Base-by-base conservation (phyloP, 1,139 yeast genomes). In the Kodamaea sp. region DNA sequence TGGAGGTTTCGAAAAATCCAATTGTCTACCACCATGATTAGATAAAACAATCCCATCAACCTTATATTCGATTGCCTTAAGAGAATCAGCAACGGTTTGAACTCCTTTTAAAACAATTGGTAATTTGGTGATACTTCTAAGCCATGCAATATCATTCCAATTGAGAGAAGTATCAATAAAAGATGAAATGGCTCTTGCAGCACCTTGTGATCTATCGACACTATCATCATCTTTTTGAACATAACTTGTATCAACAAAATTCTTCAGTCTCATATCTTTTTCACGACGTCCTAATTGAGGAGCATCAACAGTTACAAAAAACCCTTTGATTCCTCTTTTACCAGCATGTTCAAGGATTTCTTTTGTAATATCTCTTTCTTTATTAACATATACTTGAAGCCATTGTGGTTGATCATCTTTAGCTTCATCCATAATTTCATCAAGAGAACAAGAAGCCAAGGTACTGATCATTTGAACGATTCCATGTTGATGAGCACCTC, bases 281-380 rank as follows among this genome's bases (percentile, higher is more conserved):
- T 90, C 97, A 51, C 97, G 79, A 49, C 95, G 78, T n/a, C 97
- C 97, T 42, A 89, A 72, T 48, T 87, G 88, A 4, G 97, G 97
- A 0, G 97, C 96, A 65, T 90, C 97, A 4, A 89, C 97, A 0
- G 96, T 88, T 39, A 88, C 79, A 57, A 86, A 86, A 20, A 88
- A 67, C 0, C 90, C 96, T 54, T 81, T 82, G 53, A 84, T 70
- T 0, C 96, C 95, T 35, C 88, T 64, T 34, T 64, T 54, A 59
- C 84, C 95, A 1, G 94, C 95, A 50, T 83, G 84, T 48, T 73
- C 70, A 24, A 87, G 79, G 50, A 85, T 70, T 28, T 69, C 60
- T 34, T 68, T 66, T 30, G 92, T 81, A 34, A 84, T 63, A 8
- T 72, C 68, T 35, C 92, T 73, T 47, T 74, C 75, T 7, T 81